These are phyloP conservation scores for Exophiala sideris DNA, from an alignment of 2,329 filamentous ascomycete species.

Conservation along the genomic window DNA sequence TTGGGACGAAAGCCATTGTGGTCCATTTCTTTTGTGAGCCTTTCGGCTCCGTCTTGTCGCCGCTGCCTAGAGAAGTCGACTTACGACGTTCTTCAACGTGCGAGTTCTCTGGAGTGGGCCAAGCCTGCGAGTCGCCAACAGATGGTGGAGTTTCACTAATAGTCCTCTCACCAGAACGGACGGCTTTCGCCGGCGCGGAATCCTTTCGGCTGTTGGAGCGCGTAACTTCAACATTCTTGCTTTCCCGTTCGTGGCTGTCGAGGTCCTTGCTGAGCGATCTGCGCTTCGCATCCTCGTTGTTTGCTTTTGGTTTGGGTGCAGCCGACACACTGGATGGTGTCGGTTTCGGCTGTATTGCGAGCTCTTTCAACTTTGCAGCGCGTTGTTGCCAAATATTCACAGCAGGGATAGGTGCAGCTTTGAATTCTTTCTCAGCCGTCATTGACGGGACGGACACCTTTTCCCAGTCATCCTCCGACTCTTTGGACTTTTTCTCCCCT, in stretches of 20 bases:
- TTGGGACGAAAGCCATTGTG: constrained; percentile 75
- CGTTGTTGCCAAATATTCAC: constrained; percentile 89
- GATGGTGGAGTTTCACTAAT: constrained; percentile 54
- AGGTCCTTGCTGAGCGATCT: constrained; percentile 16
- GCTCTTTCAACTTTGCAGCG: constrained; percentile 48
- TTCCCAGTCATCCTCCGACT: constrained; percentile 55
- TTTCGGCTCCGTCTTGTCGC: constrained; percentile 54
- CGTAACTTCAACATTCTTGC: constrained; percentile 8
- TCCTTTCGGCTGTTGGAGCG: constrained; percentile 16
- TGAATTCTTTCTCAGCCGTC: constrained; percentile 55
- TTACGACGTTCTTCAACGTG: constrained; percentile 75
- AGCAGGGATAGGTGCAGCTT: constrained; percentile 74
- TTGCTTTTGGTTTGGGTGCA: constrained; percentile 32
- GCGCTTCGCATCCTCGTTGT: constrained; percentile 32
- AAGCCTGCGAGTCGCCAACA: constrained; percentile 72
- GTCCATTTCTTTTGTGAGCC: constrained; percentile 71
- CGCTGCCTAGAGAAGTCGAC: constrained; percentile 55
- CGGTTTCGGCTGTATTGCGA: constrained; percentile 28
- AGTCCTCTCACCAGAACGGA: constrained; percentile 20
- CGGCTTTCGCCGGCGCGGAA: background rate
- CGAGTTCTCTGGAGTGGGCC: constrained; percentile 85
- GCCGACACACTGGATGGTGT: constrained; percentile 15
- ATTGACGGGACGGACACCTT: constrained; percentile 52
- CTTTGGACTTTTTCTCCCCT: constrained; percentile 51
- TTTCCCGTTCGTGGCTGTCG: constrained; percentile 11